Evolutionary conservation across 257 asterid genomes (phyloP), one percentile per base, ranked within the genome.

Genomic region (Ehretia macrophylla): DNA sequence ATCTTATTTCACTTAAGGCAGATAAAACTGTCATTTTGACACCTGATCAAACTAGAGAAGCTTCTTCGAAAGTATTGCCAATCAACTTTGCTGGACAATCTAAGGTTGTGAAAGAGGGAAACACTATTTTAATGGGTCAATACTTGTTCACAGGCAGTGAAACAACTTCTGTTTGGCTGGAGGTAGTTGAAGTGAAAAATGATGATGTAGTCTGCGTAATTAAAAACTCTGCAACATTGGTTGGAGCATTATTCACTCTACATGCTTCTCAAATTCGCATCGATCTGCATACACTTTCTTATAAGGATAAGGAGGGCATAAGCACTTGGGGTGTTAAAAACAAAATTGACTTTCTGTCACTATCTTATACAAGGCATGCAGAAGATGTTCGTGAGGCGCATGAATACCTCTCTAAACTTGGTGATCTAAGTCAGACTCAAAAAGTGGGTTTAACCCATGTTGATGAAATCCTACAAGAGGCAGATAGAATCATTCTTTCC

Each of bases 341-440:
- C n/a, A n/a, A n/a, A n/a, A n/a, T n/a, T n/a, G n/a, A n/a, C n/a
- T n/a, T n/a, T n/a, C n/a, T n/a, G n/a, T n/a, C n/a, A n/a, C n/a
- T n/a, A n/a, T n/a, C n/a, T n/a, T n/a, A n/a, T n/a, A n/a, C n/a
- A n/a, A n/a, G n/a, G n/a, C n/a, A n/a, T n/a, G n/a, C n/a, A n/a
- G n/a, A n/a, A n/a, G n/a, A n/a, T 83, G 97, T 90, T 60, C 90
- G 93, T 44, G 82, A 90, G 97, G 94, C 95, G 46, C 97, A 95
- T 35, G 82, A 86, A 4, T 83, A 69, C 63, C 85, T 90, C 48
- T 77, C 95, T 60, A 82, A 82, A 79, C 85, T 64, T 54, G 92
- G 92, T 58, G 97, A 90, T 70, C 79, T 90, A 32, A 77, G 92
- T 69, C 90, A 79, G 75, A 81, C 95, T 14, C 96, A 84, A 68